Evolutionary conservation across 305 asterid genomes (phyloP).

Genomic region (Withania somnifera): DNA sequence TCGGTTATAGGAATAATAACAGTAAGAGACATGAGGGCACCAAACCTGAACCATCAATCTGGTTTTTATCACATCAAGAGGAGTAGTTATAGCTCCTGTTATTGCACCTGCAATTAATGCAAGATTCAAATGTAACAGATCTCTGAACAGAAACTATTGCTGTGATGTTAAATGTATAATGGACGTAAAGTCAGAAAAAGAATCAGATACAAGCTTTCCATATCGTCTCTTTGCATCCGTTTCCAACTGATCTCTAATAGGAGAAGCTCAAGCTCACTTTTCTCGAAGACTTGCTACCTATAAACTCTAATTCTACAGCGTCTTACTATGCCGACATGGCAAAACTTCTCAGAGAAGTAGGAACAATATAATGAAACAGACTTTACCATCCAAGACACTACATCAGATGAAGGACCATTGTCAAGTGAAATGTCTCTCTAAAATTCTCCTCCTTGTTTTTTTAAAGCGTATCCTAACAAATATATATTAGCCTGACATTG

Average conservation of each 20-base stretch:
- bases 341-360: not conserved
- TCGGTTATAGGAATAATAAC: too few species aligned
- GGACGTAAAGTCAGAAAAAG: not conserved
- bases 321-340: not conserved
- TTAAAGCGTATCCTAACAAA: not conserved
- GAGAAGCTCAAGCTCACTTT: not conserved
- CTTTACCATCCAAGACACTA: not conserved
- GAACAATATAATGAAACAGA: not conserved
- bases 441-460: not conserved
- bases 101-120: slow-evolving; percentile 38
- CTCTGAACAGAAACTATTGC: not conserved
- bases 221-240: not conserved
- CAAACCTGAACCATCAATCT: slow-evolving; percentile 62
- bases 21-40: not conserved
- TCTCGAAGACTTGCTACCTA: not conserved
- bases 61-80: slow-evolving; percentile 63
- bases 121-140: not conserved
- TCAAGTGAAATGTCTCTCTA: not conserved
- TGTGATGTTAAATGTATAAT: not conserved
- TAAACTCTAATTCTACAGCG: not conserved
- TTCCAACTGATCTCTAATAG: not conserved
- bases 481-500: not conserved
- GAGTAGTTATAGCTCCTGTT: slow-evolving; percentile 61
- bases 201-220: not conserved
- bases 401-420: not conserved